These are phyloP conservation scores for Cladorrhinum sp. DNA, from an alignment of 2,329 filamentous ascomycete genomes.

Conservation along the genomic window DNA sequence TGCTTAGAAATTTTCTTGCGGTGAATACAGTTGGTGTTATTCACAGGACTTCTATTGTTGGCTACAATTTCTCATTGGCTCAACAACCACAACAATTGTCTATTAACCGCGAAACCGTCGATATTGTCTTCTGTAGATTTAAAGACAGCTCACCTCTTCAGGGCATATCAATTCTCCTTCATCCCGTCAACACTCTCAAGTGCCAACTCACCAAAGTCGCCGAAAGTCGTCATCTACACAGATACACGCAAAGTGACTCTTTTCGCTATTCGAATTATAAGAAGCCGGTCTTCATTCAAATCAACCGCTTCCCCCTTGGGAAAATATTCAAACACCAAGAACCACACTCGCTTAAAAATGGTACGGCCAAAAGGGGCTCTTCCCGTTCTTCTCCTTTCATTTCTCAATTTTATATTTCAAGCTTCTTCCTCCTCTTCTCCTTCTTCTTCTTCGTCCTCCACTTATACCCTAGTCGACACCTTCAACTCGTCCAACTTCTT, in stretches of 20 bases:
- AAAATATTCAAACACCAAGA: not conserved
- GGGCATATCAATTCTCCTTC: not conserved
- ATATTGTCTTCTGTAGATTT: not conserved
- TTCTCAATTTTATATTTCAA: not conserved
- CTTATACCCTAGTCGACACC: slow-evolving; percentile 46
- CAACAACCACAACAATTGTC: not conserved
- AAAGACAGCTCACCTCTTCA: not conserved
- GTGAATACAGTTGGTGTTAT: too few relatives aligned
- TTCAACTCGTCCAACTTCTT: slow-evolving; percentile 57
- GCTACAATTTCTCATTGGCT: not conserved
- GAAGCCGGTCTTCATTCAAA: not conserved
- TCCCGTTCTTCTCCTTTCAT: not conserved
- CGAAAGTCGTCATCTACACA: not conserved
- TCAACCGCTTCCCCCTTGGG: not conserved
- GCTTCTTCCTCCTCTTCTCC: not conserved
- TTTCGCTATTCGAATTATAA: not conserved
- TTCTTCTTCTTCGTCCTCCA: not conserved
- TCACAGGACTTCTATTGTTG: too few relatives aligned
- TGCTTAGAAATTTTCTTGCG: too few relatives aligned
- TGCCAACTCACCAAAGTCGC: too few relatives aligned
- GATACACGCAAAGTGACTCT: not conserved
- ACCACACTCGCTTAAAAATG: not conserved
- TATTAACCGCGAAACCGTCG: not conserved
- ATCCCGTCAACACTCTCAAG: not conserved
- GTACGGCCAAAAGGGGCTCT: not conserved